Base-by-base conservation (phyloP, 164 flowering plant genomes). In the Vitis riparia region DNA sequence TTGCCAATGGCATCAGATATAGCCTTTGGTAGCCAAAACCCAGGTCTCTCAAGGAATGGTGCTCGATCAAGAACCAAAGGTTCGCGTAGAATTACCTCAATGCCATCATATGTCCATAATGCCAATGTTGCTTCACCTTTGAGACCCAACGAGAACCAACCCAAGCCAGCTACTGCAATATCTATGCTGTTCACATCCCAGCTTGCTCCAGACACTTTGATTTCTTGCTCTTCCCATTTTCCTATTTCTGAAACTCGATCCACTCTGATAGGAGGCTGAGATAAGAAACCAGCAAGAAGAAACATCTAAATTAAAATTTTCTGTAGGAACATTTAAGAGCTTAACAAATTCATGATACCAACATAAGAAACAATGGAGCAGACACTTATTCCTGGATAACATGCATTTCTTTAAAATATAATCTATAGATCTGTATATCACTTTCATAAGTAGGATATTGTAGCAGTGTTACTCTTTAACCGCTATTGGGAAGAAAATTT, bases 11-110 rank as follows among this genome's bases (percentile, higher is more conserved):
- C 93, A 30, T 92, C 93, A 11, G 97, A 90, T 77, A 96, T 86
- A 13, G 97, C 91, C 74, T 88, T 88, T 8, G 98, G 97, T 51
- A 96, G 80, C 85, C 79, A 85, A 76, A 96, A 96, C 2, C 99
- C 98, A 48, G 97, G 88, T 76, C 92, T 85, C 74, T 96, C 97
- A 19, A 92, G 84, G 74, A 81, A 88, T 32, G 69, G 69, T 27
- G 98, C 97, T 11, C 97, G 89, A 73, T 91, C 98, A 61, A 92
- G 90, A 72, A 86, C 89, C 76, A 96, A 78, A 55, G 99, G 98
- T 19, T 96, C 99, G n/a, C 98, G 82, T 52, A 74, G 2, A 1
- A 84, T 85, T 51, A 87, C 71, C 51, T 87, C 84, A 44, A 92
- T 71, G 59, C 91, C 94, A 65, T 87, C 86, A 62, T 79, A 87